phyloP scores from a whole-genome alignment of 345 rosid species.

The Syzygium oleosum region DNA sequence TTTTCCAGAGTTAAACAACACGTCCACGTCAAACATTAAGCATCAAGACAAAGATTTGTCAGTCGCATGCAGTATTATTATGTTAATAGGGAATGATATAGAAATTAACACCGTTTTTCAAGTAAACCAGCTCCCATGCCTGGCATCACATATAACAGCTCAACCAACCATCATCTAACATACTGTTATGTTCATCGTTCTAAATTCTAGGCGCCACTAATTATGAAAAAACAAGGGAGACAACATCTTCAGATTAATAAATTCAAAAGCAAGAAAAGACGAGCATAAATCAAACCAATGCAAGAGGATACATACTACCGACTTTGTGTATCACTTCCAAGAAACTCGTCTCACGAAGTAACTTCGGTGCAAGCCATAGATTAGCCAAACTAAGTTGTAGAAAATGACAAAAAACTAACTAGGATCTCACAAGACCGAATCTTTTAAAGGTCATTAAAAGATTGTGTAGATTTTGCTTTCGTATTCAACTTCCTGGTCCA shows the following conservation, averaged over 20 bases:
- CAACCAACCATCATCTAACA: neutral
- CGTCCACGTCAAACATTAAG: neutral
- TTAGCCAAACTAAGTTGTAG: neutral
- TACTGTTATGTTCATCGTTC: neutral
- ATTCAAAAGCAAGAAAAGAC: neutral
- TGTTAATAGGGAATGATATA: neutral
- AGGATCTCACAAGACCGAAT: neutral
- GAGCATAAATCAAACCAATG: neutral
- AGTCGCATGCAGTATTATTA: neutral
- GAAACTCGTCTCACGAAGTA: neutral
- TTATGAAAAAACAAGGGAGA: neutral
- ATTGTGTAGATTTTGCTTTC: neutral
- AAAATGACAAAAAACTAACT: neutral
- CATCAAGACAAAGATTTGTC: neutral
- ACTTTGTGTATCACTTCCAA: neutral
- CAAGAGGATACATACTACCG: neutral
- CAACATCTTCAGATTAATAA: neutral
- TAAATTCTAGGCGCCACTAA: neutral
- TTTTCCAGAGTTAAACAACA: neutral
- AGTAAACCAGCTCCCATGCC: neutral
- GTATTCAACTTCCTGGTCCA: neutral
- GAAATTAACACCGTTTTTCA: neutral
- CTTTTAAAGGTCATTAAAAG: neutral
- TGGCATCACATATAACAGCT: neutral
- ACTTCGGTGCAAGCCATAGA: neutral